Conservation (phyloP, 202 grass and related monocot genomes). For the Setaria italica region DNA sequence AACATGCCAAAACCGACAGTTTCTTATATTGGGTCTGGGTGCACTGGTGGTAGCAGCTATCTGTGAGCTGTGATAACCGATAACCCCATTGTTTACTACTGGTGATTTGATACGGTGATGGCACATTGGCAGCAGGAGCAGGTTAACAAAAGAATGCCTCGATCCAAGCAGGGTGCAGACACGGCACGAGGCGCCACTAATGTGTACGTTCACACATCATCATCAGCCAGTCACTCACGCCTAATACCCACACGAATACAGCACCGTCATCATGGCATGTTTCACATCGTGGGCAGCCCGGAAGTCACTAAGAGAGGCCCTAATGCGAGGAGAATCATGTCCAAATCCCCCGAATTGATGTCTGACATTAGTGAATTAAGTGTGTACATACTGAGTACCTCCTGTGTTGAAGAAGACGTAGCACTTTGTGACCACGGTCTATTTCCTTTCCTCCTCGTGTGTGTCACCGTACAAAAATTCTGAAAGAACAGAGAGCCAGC, state of each 20-base stretch:
- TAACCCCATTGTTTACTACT: not conserved
- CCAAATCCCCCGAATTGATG: conserved; percentile 11
- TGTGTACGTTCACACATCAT: conserved; percentile 44
- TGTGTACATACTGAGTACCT: too few relatives aligned
- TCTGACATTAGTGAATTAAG: not conserved
- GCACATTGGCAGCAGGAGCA: conserved; percentile 7
- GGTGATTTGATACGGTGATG: conserved; percentile 32
- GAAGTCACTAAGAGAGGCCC: conserved; percentile 12
- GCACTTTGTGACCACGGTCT: conserved; percentile 1
- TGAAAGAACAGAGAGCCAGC: not conserved
- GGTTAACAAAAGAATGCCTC: conserved; percentile 16
- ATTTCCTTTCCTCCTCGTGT: not conserved
- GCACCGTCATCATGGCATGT: not conserved
- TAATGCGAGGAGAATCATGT: conserved; percentile 22
- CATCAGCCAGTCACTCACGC: conserved; percentile 21
- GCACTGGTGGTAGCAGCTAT: not conserved
- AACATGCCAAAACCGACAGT: conserved; percentile 38
- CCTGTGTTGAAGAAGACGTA: too few relatives aligned
- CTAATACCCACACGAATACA: conserved; percentile 44
- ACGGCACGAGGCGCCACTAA: not conserved
- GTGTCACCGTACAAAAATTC: not conserved
- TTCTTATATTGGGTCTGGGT: not conserved
- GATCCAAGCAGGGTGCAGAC: conserved; percentile 4
- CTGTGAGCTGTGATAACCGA: not conserved
- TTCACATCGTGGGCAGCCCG: conserved; percentile 47